Evolutionary conservation across 805 yeast species (phyloP).

Genomic region (Tetrapisispora namnaoensis): DNA sequence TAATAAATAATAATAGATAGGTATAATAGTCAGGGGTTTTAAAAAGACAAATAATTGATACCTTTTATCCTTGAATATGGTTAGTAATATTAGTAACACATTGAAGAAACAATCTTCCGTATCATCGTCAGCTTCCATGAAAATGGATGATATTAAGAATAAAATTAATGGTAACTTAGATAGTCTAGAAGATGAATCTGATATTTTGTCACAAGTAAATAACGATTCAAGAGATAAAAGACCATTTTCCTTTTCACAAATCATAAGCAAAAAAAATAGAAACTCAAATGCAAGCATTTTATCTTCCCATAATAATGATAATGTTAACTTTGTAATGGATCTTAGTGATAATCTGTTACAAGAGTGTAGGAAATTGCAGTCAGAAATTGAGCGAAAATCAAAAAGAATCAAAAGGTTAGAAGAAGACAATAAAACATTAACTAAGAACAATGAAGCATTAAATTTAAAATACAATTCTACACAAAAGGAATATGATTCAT

Average conservation of each 20-base stretch:
- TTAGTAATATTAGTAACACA: neutral
- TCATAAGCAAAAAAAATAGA: constrained; percentile 10
- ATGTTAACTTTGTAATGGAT: constrained; percentile 64
- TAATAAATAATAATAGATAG: too few species aligned
- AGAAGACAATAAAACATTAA: constrained; percentile 34
- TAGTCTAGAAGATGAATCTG: neutral
- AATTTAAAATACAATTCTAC: constrained; percentile 11
- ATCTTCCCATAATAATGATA: constrained; percentile 33
- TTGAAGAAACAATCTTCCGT: neutral
- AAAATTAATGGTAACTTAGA: neutral
- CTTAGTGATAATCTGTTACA: constrained; percentile 59
- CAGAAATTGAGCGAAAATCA: constrained; percentile 46
- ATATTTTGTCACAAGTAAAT: neutral
- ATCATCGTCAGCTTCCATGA: neutral
- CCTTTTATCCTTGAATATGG: neutral
- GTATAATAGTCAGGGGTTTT: too few species aligned
- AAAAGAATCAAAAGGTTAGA: constrained; percentile 33
- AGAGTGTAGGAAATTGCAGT: constrained; percentile 62
- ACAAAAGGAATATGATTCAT: constrained; percentile 7
- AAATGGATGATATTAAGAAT: neutral
- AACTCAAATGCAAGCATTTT: constrained; percentile 3
- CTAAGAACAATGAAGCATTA: constrained; percentile 32
- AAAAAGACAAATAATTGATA: neutral
- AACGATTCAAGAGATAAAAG: neutral
- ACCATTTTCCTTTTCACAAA: constrained; percentile 7